Evolutionary conservation across 2,329 filamentous ascomycete species (phyloP).

Genomic region (Magnaporthales sp.): DNA sequence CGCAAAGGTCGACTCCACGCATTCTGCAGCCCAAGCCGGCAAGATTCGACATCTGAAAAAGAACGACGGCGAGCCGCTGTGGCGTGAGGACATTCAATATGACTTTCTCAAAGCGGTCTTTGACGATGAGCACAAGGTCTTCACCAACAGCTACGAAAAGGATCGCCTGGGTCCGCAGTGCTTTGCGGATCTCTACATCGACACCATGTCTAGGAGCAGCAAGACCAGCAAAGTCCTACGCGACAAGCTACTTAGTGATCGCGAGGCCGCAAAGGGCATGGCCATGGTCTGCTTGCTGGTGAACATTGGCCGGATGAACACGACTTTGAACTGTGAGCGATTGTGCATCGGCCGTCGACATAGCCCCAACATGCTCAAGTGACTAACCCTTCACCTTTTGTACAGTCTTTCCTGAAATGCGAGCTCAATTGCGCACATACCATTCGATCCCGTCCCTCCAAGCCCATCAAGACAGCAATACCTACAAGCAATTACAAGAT

Average conservation of each 20-base stretch:
- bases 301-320: conserved; percentile 98
- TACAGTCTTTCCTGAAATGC: conserved; percentile 96
- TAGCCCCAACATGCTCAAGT: background rate
- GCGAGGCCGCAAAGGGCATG: conserved; percentile 91
- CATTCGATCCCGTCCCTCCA: conserved; percentile 96
- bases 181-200: conserved; percentile 95
- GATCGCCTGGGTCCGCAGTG: conserved; percentile 52
- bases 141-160: conserved; percentile 82
- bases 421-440: conserved; percentile 92
- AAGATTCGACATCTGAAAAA: conserved; percentile 85
- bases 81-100: conserved; percentile 82
- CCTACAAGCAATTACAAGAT: conserved; percentile 97
- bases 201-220: conserved; percentile 96
- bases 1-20: conserved; percentile 21
- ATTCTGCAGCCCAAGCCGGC: conserved; percentile 27
- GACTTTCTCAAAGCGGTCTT: conserved; percentile 78
- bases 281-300: conserved; percentile 98
- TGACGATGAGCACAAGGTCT: conserved; percentile 64
- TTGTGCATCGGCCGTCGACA: background rate
- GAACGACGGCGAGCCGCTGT: conserved; percentile 78
- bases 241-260: conserved; percentile 89
- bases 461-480: conserved; percentile 86
- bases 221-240: conserved; percentile 98
- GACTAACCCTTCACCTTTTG: conserved; percentile 10
- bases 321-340: conserved; percentile 82